These are phyloP conservation scores for Chrysanthemum seticuspe DNA, from an alignment of 129 eudicot species.

Conservation along the genomic window DNA sequence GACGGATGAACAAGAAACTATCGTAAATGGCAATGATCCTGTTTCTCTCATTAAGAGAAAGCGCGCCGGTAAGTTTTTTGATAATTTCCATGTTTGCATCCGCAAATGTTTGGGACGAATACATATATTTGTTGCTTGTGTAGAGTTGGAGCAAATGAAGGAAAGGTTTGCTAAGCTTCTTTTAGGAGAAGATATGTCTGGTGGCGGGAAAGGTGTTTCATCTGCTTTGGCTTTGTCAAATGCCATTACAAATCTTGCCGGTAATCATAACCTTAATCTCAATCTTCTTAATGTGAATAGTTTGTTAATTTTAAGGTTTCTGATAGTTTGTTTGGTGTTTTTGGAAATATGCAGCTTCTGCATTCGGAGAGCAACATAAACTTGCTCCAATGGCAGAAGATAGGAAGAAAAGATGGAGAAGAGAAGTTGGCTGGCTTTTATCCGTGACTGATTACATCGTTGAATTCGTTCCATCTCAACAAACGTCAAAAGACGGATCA, in stretches of 20 bases:
- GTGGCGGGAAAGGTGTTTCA: conserved; percentile 92
- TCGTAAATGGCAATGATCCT: conserved; percentile 1
- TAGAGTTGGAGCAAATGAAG: conserved; percentile 75
- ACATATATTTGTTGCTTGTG: conserved; percentile 12
- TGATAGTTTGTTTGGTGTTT: background rate
- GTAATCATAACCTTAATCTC: conserved; percentile 33
- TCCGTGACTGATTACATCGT: conserved; percentile 83
- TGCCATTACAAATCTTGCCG: conserved; percentile 86
- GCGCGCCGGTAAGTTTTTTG: conserved; percentile 20
- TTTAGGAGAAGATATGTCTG: conserved; percentile 90
- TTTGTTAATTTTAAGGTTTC: background rate
- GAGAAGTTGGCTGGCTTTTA: conserved; percentile 79
- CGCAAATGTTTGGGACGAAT: background rate
- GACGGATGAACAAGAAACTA: conserved; percentile 25
- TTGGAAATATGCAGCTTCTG: conserved; percentile 59
- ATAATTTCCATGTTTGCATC: background rate
- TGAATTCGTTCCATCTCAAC: conserved; percentile 72
- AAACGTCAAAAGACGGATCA: conserved; percentile 62
- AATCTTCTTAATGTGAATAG: background rate
- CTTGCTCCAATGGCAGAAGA: conserved; percentile 76
- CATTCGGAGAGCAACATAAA: conserved; percentile 71
- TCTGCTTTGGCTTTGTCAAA: conserved; percentile 86
- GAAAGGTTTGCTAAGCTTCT: conserved; percentile 79
- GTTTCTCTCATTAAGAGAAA: conserved; percentile 22
- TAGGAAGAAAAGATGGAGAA: conserved; percentile 70